Evolutionary conservation across 768 basidiomycete species (phyloP).

Genomic region (Obba rivulosa): DNA sequence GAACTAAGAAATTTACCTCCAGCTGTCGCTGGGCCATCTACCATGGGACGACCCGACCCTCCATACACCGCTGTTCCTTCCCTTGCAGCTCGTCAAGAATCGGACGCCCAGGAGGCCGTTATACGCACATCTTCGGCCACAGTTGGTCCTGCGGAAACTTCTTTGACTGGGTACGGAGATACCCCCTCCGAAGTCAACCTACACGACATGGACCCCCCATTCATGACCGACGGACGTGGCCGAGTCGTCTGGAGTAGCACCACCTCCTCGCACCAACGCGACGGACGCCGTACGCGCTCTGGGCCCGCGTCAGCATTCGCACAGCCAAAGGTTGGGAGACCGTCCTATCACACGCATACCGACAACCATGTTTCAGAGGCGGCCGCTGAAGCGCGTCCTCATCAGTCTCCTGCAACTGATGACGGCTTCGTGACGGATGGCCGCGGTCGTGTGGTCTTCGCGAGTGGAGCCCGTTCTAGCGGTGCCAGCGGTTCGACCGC

Average conservation of each 20-base stretch:
- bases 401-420: too few relatives aligned
- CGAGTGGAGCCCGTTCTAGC: not conserved
- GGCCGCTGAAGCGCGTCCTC: not conserved
- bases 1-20: too few relatives aligned
- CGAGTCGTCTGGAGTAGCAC: constrained; percentile 29
- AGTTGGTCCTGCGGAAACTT: too few relatives aligned
- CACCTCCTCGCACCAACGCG: constrained; percentile 4
- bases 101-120: too few relatives aligned
- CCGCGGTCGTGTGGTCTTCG: constrained; percentile 10
- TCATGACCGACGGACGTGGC: constrained; percentile 31
- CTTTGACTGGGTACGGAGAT: not conserved
- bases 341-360: not conserved
- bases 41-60: too few relatives aligned
- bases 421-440: constrained; percentile 9
- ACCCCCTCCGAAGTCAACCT: constrained; percentile 3
- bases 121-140: too few relatives aligned
- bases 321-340: constrained; percentile 3
- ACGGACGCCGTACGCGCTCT: constrained; percentile 1
- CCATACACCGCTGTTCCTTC: too few relatives aligned
- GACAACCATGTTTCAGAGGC: too few relatives aligned
- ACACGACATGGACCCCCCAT: constrained; percentile 22
- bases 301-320: not conserved
- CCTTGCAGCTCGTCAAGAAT: too few relatives aligned
- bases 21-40: too few relatives aligned
- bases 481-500: too few relatives aligned